phyloP scores from a whole-genome alignment of 1,284 basidiomycete genomes.

The Leccinum variabile region DNA sequence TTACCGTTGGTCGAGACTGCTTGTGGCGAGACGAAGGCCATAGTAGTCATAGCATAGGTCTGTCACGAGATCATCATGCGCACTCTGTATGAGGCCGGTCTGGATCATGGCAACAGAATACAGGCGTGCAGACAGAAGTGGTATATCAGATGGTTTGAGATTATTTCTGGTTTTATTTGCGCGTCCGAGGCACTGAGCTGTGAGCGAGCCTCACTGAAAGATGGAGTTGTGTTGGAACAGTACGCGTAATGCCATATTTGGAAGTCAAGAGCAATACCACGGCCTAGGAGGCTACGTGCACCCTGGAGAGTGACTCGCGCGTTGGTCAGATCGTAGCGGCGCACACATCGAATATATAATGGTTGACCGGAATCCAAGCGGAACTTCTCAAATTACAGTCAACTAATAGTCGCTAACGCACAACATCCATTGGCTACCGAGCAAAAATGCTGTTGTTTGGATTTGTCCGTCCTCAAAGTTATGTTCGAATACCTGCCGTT shows the following conservation, averaged over 20 bases:
- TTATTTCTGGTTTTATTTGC: neutral
- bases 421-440: too few species aligned
- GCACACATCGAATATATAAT: too few species aligned
- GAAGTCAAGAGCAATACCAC: constrained; percentile 16
- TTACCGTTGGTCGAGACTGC: constrained; percentile 76
- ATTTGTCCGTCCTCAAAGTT: too few species aligned
- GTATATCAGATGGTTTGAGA: neutral
- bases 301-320: too few species aligned
- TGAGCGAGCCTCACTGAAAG: neutral
- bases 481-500: too few species aligned
- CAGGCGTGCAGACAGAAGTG: neutral
- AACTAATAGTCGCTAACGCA: too few species aligned
- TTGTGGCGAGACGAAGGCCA: constrained; percentile 76
- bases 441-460: too few species aligned
- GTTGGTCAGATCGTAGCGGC: too few species aligned
- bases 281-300: too few species aligned
- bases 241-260: constrained; percentile 7
- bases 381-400: too few species aligned
- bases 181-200: neutral
- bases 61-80: constrained; percentile 77
- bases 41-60: constrained; percentile 90
- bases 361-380: too few species aligned
- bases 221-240: constrained; percentile 1
- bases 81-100: constrained; percentile 69
- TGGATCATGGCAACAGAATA: constrained; percentile 55